Base-by-base conservation (phyloP, 2,329 filamentous ascomycete genomes). In the Lasiodiplodia sp. region DNA sequence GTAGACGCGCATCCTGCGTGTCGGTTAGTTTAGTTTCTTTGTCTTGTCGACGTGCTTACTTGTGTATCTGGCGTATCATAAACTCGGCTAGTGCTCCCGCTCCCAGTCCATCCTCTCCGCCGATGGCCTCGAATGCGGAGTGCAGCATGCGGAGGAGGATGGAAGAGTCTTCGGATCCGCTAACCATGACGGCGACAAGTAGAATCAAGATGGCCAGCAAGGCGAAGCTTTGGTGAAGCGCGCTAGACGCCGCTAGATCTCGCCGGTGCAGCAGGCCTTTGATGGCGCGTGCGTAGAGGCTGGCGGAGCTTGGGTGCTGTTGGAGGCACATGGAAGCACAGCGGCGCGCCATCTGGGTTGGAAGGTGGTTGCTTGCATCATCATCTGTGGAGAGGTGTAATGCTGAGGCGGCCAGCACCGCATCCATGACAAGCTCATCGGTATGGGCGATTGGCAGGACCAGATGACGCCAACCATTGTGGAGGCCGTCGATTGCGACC, bases 31-130 rank as follows among this genome's bases (percentile, higher is more conserved):
- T 12, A 14, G 14, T 51, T 51, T 14, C 3, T 4, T 51, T 51
- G 47, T 21, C 8, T 53, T 25, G 6, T 4, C 1, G 23, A 8
- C 3, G 21, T 25, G 28, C 51, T 31, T 25, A 53, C 51, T 31
- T 53, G 23, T 53, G 51, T 12, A 53, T 28, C 51, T 53, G 51
- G 51, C 51, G 23, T 25, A 53, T 53, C 21, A 53, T 53, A 11
- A 53, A 53, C 51, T 53, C 51, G 5, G 51, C 51, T 2, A 53
- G 28, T 3, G 14, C 51, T 12, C 51, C 51, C 16, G 2, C 2
- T 0, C 51, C 51, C 1, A 53, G 51, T 12, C 51, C 51, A 4
- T 28, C 51, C 23, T 53, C 51, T 25, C 51, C 51, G 3, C 51
- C 51, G 10, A 53, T 28, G 2, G 23, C 51, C 23, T 53, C 51